phyloP scores from a whole-genome alignment of 2,329 filamentous ascomycete genomes.

The Purpureocillium takamizusanense region DNA sequence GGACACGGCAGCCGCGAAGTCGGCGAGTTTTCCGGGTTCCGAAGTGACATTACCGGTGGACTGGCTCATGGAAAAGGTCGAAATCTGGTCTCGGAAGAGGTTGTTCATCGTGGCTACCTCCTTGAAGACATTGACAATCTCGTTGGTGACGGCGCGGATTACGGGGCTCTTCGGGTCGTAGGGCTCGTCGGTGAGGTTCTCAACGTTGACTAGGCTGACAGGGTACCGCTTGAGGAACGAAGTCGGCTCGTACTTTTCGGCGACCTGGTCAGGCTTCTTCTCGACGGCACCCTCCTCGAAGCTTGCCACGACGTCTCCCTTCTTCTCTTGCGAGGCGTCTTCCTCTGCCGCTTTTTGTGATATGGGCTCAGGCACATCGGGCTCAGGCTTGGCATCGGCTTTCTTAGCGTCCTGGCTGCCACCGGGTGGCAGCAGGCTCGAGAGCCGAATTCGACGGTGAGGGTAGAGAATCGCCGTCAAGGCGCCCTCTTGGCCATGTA shows the following conservation, averaged over 20 bases:
- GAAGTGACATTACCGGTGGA: constrained; percentile 91
- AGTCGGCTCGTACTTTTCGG: constrained; percentile 70
- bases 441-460: constrained; percentile 87
- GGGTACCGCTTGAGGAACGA: constrained; percentile 86
- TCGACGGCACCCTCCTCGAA: constrained; percentile 78
- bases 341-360: constrained; percentile 45
- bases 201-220: constrained; percentile 90
- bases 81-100: constrained; percentile 93
- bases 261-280: constrained; percentile 38
- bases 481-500: constrained; percentile 73
- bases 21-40: constrained; percentile 88
- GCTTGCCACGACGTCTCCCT: constrained; percentile 91
- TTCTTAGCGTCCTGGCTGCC: constrained; percentile 42
- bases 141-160: constrained; percentile 86
- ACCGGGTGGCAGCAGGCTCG: constrained; percentile 66
- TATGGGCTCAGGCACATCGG: constrained; percentile 48
- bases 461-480: constrained; percentile 94
- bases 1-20: constrained; percentile 96
- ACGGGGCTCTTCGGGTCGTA: constrained; percentile 84
- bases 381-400: constrained; percentile 37
- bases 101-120: constrained; percentile 91
- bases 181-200: constrained; percentile 82
- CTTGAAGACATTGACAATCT: constrained; percentile 98
- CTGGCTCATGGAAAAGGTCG: constrained; percentile 92
- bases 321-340: constrained; percentile 53